Conservation (phyloP, 768 basidiomycete genomes). For the Lactifluus volemus region DNA sequence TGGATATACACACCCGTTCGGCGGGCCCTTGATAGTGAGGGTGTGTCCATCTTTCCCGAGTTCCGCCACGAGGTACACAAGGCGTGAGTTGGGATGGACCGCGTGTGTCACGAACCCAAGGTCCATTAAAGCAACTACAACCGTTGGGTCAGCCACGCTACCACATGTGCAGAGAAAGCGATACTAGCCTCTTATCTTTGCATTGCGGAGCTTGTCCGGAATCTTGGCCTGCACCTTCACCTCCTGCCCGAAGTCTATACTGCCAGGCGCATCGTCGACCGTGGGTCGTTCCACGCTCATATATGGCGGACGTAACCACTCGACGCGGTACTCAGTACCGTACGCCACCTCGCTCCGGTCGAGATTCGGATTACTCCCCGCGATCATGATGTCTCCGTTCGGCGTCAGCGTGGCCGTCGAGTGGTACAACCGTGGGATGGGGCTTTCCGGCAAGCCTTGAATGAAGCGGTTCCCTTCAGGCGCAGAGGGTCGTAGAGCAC, state of each 20-base stretch:
- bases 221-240: conserved; percentile 38
- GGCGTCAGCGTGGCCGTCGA: conserved; percentile 78
- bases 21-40: conserved; percentile 56
- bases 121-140: conserved; percentile 66
- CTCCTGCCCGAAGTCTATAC: conserved; percentile 38
- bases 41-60: conserved; percentile 36
- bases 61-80: conserved; percentile 52
- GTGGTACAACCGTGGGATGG: conserved; percentile 71
- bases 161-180: not conserved
- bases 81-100: conserved; percentile 66
- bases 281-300: conserved; percentile 52
- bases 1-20: conserved; percentile 56
- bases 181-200: conserved; percentile 42
- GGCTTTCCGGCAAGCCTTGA: conserved; percentile 50
- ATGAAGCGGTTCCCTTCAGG: conserved; percentile 48
- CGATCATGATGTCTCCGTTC: conserved; percentile 62
- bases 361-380: conserved; percentile 78
- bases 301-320: conserved; percentile 81
- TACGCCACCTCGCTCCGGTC: conserved; percentile 66
- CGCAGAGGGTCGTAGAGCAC: conserved; percentile 60
- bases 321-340: conserved; percentile 83
- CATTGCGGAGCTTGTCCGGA: conserved; percentile 30
- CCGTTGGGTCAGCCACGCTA: not conserved
- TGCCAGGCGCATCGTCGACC: conserved; percentile 25
- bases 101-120: conserved; percentile 75